Evolutionary conservation across 2,329 filamentous ascomycete species (phyloP).

Genomic region (Akanthomyces muscarius): DNA sequence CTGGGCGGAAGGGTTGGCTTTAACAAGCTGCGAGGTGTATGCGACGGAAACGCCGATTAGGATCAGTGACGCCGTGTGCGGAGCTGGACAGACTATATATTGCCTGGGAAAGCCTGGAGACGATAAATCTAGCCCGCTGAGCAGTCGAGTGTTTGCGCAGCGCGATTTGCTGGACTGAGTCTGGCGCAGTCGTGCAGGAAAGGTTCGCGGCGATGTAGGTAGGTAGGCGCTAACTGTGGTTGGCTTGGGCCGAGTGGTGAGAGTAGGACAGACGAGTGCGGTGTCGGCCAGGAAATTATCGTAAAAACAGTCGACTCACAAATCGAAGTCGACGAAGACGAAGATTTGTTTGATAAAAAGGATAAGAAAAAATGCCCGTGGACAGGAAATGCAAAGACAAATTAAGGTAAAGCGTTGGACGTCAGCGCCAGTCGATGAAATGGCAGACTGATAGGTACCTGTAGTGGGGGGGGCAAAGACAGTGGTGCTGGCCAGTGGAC

Average conservation of each 20-base stretch:
- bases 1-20: background rate
- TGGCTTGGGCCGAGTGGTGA: conserved; percentile 1
- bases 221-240: background rate
- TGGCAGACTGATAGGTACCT: background rate
- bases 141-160: background rate
- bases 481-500: background rate
- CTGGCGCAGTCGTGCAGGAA: background rate
- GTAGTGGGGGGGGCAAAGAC: background rate
- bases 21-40: background rate
- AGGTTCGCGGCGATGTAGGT: background rate
- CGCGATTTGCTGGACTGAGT: background rate
- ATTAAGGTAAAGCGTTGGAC: background rate
- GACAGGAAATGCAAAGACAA: background rate
- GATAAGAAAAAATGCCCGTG: background rate
- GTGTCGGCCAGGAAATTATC: background rate
- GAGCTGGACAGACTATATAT: background rate
- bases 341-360: background rate
- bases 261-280: background rate
- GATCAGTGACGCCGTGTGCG: background rate
- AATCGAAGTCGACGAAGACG: background rate
- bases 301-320: background rate
- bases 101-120: background rate
- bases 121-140: background rate
- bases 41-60: background rate
- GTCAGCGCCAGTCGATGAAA: conserved; percentile 13